A percentile compares a stretch with the other conserved stretches of the same genome.
Conservation (phyloP, 768 basidiomycete species). For the Rhizopogon roseolus region DNA sequence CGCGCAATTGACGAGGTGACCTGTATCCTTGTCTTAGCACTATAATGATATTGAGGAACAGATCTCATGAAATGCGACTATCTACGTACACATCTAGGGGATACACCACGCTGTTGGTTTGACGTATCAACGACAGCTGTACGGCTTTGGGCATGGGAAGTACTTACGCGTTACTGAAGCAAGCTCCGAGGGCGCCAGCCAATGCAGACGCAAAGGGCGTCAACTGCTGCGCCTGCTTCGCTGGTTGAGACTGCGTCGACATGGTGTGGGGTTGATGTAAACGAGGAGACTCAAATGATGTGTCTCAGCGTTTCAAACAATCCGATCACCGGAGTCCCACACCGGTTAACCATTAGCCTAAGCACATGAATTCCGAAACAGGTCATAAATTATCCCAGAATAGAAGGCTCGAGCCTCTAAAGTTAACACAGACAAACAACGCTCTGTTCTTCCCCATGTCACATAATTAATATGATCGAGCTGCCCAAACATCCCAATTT, state of each 20-base stretch:
- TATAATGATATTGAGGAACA: constrained; percentile 26
- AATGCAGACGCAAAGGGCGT: constrained; percentile 88
- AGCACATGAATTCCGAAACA: constrained; percentile 4
- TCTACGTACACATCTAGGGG: constrained; percentile 85
- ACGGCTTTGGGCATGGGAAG: neutral
- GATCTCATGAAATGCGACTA: neutral
- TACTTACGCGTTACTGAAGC: constrained; percentile 89
- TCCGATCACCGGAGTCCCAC: neutral
- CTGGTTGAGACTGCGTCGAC: constrained; percentile 39
- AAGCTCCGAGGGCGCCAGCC: constrained; percentile 90
- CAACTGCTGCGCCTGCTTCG: constrained; percentile 57
- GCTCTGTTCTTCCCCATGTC: neutral
- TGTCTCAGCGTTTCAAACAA: too few relatives aligned
- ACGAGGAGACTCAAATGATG: neutral
- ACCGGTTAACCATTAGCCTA: neutral
- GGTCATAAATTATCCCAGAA: neutral
- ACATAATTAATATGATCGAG: neutral
- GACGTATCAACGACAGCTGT: constrained; percentile 5
- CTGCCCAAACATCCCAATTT: neutral
- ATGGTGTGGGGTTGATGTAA: constrained; percentile 16
- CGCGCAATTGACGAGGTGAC: constrained; percentile 57
- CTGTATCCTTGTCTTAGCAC: constrained; percentile 94
- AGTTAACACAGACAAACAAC: neutral
- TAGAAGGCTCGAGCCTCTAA: neutral
- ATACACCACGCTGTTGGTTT: constrained; percentile 69